A percentile compares a stretch with the other conserved stretches of the same genome.
Evolutionary conservation across 2,329 filamentous ascomycete species (phyloP).

Genomic region (Cladosporium velox): DNA sequence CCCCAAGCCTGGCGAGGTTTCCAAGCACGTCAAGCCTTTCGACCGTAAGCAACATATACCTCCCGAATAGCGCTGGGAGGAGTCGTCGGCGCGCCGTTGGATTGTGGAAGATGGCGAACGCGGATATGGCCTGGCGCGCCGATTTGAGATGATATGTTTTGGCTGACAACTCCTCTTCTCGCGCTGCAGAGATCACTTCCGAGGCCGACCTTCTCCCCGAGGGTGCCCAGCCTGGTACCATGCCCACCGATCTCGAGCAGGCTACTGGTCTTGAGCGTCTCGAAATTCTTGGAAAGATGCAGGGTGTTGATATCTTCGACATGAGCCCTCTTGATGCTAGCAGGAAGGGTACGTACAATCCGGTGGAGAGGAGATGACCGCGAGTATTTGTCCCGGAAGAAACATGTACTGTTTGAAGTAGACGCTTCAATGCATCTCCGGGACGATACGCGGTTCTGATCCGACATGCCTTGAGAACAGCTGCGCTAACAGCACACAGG

Average conservation of each 20-base stretch:
- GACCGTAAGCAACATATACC: conserved; percentile 41
- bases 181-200: conserved; percentile 71
- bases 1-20: conserved; percentile 41
- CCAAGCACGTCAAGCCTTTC: conserved; percentile 47
- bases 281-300: conserved; percentile 99
- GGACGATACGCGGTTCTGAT: neutral
- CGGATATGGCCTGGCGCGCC: neutral
- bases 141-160: too few species aligned
- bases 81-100: neutral
- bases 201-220: conserved; percentile 82
- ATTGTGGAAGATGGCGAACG: conserved; percentile 8
- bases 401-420: neutral
- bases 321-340: conserved; percentile 94
- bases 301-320: conserved; percentile 96
- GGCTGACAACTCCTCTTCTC: conserved; percentile 28
- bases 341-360: conserved; percentile 66
- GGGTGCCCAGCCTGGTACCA: conserved; percentile 76
- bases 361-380: neutral
- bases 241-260: conserved; percentile 94
- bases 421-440: neutral
- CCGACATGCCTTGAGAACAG: neutral
- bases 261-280: conserved; percentile 96
- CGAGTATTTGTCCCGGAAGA: neutral
- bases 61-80: neutral
- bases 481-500: conserved; percentile 52